Percentiles rank a stretch among this genome's conserved stretches.
Evolutionary conservation across 306 rosid species (phyloP).

Genomic region (Acacia crassicarpa): DNA sequence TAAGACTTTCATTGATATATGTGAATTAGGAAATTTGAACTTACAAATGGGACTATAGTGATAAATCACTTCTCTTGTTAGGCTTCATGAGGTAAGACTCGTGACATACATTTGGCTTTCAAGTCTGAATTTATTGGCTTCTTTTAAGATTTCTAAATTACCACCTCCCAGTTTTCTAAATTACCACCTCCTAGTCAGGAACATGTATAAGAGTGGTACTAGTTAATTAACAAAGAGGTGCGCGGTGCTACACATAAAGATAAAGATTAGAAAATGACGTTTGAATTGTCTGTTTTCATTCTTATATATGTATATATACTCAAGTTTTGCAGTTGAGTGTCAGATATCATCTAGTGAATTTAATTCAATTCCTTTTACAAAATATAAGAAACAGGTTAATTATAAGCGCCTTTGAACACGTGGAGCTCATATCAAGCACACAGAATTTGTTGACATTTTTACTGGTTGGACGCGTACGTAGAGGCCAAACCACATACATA

Average conservation of each 20-base stretch:
- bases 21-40: no score
- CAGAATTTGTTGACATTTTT: neutral
- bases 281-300: neutral
- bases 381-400: neutral
- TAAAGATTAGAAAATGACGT: neutral
- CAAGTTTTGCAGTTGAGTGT: neutral
- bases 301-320: neutral
- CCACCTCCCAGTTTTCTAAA: neutral
- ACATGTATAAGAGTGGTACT: neutral
- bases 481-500: neutral
- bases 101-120: neutral
- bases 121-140: neutral
- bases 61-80: no score
- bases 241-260: neutral
- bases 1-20: no score
- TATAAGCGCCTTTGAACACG: neutral
- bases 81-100: no score
- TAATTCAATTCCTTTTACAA: neutral
- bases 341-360: neutral
- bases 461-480: neutral
- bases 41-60: no score
- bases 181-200: neutral
- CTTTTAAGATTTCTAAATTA: neutral
- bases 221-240: neutral
- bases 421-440: neutral